Evolutionary conservation across 2,329 filamentous ascomycete genomes (phyloP), one percentile per base, ranked within the genome.

Genomic region (Biscogniauxia marginata): DNA sequence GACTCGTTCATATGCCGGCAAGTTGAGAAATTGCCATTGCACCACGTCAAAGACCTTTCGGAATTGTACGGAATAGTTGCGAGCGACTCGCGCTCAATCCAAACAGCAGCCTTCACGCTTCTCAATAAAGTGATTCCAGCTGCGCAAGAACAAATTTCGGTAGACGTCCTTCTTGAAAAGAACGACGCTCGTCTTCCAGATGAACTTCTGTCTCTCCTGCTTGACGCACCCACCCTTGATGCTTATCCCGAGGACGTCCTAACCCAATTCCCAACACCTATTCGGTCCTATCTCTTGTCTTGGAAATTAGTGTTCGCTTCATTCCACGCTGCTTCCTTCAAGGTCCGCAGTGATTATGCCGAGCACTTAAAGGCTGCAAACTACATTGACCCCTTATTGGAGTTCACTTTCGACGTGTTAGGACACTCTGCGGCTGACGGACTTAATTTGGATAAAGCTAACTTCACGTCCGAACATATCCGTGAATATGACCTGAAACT

Each of bases 291-390:
- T 67, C 79, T 99, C 2, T 78, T 96, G 23, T 89, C 91, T 9
- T 99, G 95, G 95, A 84, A 90, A 61, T 79, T 98, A 1, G 81
- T 97, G 0, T 98, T 96, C 68, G 91, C 96, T 64, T 88, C 93
- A 46, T 96, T 93, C 68, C 78, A 80, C 18, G 84, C 86, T 19
- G 86, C 92, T 11, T 91, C 93, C 0, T 88, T 90, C 71, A 91
- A 91, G 65, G 85, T 98, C 16, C 89, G 91, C 63, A 85, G 84
- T 56, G 87, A 93, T 66, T 98, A 97, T 67, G 83, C 85, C 0
- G 84, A 91, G 21, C 85, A 89, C 56, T 82, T 99, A 54, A 95
- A 92, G 70, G 82, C 88, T 22, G 86, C 87, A 13, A 82, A 86
- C 9, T 87, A 87, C 54, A 74, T 96, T 0, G 73, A 77, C 0